Conservation (phyloP, 495 filamentous ascomycete species). For the Venustampulla echinocandica region DNA sequence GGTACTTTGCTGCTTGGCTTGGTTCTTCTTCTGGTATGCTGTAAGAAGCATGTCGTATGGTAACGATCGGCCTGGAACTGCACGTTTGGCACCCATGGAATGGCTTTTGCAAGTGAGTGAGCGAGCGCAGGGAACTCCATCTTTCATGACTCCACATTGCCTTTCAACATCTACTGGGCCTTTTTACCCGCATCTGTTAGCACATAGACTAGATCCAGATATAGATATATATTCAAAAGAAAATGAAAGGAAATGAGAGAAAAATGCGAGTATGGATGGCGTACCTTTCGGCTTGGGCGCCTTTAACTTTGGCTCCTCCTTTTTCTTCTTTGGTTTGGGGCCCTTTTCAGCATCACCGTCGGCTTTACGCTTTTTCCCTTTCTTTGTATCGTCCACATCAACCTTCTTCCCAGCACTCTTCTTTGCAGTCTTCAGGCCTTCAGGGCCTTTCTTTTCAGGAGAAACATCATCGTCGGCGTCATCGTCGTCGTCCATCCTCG, state of each 20-base stretch:
- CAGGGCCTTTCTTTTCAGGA: slow-evolving; percentile 31
- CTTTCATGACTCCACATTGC: slow-evolving; percentile 87
- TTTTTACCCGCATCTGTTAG: slow-evolving; percentile 4
- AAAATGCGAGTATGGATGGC: slow-evolving; percentile 8
- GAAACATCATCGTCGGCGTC: slow-evolving; percentile 54
- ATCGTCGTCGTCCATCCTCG: slow-evolving; percentile 69
- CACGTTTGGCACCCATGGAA: slow-evolving; percentile 90
- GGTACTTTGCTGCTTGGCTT: slow-evolving; percentile 90
- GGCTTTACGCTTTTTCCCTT: slow-evolving; percentile 90
- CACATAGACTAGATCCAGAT: not conserved
- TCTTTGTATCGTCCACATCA: slow-evolving; percentile 53
- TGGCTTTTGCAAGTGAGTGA: slow-evolving; percentile 96
- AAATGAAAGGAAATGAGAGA: not conserved
- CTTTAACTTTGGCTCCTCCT: slow-evolving; percentile 91
- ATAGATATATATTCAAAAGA: slow-evolving; percentile 1
- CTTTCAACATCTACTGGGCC: slow-evolving; percentile 90
- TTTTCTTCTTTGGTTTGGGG: slow-evolving; percentile 84
- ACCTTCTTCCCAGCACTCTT: slow-evolving; percentile 63
- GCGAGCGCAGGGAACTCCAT: slow-evolving; percentile 79
- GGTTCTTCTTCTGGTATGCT: slow-evolving; percentile 98
- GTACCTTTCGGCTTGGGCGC: slow-evolving; percentile 74
- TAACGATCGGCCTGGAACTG: slow-evolving; percentile 78
- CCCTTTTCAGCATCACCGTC: slow-evolving; percentile 60
- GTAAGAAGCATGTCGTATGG: slow-evolving; percentile 93
- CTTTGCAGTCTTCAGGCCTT: slow-evolving; percentile 52